Conservation (phyloP, 108 stramenopile genomes). For the Nitzschia sp. region DNA sequence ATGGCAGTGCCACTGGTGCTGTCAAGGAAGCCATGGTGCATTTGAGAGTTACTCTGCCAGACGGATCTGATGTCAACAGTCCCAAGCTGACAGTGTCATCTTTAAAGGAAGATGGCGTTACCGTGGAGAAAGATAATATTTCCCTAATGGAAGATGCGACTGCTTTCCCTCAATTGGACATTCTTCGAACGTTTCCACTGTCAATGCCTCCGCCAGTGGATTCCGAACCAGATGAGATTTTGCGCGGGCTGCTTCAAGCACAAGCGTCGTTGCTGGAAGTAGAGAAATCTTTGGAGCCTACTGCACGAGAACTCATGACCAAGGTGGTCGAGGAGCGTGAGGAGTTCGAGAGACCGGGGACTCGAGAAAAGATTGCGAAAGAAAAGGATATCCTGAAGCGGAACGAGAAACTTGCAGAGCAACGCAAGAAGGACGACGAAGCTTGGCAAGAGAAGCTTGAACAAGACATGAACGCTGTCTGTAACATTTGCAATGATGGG, state of each 20-base stretch:
- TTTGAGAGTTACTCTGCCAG: conserved; percentile 7
- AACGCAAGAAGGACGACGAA: conserved; percentile 58
- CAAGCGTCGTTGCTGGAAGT: conserved; percentile 43
- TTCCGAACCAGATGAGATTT: conserved; percentile 34
- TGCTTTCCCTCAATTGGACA: background rate
- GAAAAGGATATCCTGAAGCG: conserved; percentile 39
- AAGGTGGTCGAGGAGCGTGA: conserved; percentile 49
- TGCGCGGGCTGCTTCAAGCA: conserved; percentile 48
- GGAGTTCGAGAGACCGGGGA: conserved; percentile 44
- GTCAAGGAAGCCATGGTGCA: conserved; percentile 6
- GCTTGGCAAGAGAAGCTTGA: conserved; percentile 73
- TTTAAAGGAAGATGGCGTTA: background rate
- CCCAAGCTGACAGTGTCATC: background rate
- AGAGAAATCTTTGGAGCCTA: conserved; percentile 55
- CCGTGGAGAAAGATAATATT: conserved; percentile 1
- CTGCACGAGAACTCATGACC: conserved; percentile 43
- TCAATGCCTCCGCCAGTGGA: background rate
- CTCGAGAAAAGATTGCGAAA: conserved; percentile 22
- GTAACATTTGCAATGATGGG: conserved; percentile 83
- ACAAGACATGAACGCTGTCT: conserved; percentile 88
- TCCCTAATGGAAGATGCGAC: background rate
- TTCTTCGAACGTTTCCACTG: conserved; percentile 11
- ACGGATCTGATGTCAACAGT: background rate
- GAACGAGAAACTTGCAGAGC: conserved; percentile 39
- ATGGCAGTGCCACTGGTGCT: conserved; percentile 16